These are phyloP conservation scores for Albugo laibachii DNA, from an alignment of 352 stramenopile species.

Conservation along the genomic window DNA sequence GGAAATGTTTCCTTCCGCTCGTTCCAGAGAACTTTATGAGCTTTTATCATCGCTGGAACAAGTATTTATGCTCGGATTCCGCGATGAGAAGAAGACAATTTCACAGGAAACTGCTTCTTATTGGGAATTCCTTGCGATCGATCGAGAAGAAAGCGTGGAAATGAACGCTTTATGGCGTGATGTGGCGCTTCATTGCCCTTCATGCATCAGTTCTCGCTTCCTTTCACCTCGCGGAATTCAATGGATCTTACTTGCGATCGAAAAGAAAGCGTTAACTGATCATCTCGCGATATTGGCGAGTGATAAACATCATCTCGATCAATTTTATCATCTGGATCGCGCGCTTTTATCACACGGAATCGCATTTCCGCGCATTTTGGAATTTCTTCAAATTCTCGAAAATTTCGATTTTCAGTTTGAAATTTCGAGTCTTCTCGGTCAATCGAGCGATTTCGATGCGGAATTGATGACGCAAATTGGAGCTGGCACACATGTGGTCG, in stretches of 20 bases:
- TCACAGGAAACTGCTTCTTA: neutral
- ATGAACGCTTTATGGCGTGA: constrained; percentile 49
- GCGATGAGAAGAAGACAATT: neutral
- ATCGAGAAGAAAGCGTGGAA: constrained; percentile 8
- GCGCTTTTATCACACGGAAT: constrained; percentile 21
- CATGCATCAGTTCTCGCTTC: constrained; percentile 21
- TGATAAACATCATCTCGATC: constrained; percentile 17
- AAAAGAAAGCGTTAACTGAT: constrained; percentile 28
- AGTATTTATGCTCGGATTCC: constrained; percentile 42
- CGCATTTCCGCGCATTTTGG: constrained; percentile 26
- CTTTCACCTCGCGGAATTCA: constrained; percentile 47
- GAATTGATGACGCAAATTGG: constrained; percentile 6
- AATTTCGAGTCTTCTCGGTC: constrained; percentile 23
- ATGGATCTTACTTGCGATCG: constrained; percentile 45
- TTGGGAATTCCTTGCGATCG: neutral
- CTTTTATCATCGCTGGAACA: constrained; percentile 48
- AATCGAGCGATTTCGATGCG: constrained; percentile 21
- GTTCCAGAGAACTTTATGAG: constrained; percentile 46
- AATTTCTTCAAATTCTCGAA: constrained; percentile 25
- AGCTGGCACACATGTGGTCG: constrained; percentile 24
- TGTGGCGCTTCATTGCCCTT: constrained; percentile 26
- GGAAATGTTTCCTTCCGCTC: constrained; percentile 42
- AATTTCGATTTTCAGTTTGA: constrained; percentile 27
- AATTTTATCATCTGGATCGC: constrained; percentile 25
- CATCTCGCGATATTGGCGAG: constrained; percentile 32